Conservation (phyloP, 2,329 filamentous ascomycete species). For the Colletotrichum incanum region DNA sequence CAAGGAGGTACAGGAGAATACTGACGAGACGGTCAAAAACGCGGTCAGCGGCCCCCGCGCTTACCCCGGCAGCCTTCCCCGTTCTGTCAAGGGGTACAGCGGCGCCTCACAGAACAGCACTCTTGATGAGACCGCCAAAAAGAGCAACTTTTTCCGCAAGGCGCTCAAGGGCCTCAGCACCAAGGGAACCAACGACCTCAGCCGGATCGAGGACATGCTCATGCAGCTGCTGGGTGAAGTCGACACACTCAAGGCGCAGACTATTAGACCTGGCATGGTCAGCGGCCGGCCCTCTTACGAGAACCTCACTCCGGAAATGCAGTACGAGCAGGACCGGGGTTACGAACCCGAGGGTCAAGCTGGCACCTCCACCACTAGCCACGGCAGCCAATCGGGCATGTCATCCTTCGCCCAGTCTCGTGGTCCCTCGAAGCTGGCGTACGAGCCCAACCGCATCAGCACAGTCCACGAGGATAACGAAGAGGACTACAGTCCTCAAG, state of each 20-base stretch:
- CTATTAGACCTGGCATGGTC: conserved; percentile 56
- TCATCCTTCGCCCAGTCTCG: conserved; percentile 74
- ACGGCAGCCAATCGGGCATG: conserved; percentile 83
- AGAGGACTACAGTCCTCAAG: conserved; percentile 74
- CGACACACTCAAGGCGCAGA: conserved; percentile 81
- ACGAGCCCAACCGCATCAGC: conserved; percentile 81
- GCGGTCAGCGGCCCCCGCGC: conserved; percentile 90
- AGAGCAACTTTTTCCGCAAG: conserved; percentile 92
- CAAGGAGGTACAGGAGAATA: conserved; percentile 87
- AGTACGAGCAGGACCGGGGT: conserved; percentile 79
- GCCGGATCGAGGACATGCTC: conserved; percentile 91
- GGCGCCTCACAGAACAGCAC: conserved; percentile 69
- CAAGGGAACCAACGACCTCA: conserved; percentile 89
- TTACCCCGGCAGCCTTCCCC: conserved; percentile 77
- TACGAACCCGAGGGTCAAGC: conserved; percentile 89
- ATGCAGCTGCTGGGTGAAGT: conserved; percentile 94
- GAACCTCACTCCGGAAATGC: conserved; percentile 73
- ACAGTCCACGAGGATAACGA: conserved; percentile 90
- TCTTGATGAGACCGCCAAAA: conserved; percentile 78
- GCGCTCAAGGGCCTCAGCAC: conserved; percentile 92
- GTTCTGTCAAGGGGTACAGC: conserved; percentile 67
- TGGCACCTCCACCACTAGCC: conserved; percentile 78
- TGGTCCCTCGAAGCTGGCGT: conserved; percentile 60
- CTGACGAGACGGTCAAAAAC: conserved; percentile 87
- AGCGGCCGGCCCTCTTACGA: conserved; percentile 78